Percentiles rank a stretch among this genome's conserved stretches.
Conservation (phyloP, 768 basidiomycete genomes). For the Naematelia aurantialba region DNA sequence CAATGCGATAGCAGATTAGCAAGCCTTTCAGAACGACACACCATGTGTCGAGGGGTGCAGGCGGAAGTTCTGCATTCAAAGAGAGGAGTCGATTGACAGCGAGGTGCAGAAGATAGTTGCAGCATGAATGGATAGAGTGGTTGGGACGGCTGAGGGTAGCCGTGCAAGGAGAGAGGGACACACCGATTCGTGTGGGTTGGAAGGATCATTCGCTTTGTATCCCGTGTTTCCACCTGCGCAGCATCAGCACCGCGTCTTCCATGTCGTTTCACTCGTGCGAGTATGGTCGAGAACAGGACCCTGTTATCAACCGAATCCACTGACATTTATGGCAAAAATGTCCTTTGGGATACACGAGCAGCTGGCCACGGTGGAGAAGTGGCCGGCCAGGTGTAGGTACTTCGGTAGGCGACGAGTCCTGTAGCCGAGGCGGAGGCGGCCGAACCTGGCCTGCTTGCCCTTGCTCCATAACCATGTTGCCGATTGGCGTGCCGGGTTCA, state of each 20-base stretch:
- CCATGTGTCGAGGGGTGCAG: not conserved
- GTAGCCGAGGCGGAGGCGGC: constrained; percentile 1
- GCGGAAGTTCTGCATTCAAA: too few species aligned
- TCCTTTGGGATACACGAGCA: constrained; percentile 41
- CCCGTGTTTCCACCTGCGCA: constrained; percentile 35
- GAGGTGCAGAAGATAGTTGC: too few species aligned
- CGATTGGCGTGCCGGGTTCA: not conserved
- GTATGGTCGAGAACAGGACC: not conserved
- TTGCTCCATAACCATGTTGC: not conserved
- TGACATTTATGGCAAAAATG: constrained; percentile 37
- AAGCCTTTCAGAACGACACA: not conserved
- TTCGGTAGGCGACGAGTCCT: constrained; percentile 31
- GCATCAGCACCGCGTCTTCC: constrained; percentile 1
- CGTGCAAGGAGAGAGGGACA: constrained; percentile 8
- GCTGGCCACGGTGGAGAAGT: constrained; percentile 28
- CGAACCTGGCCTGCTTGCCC: constrained; percentile 11
- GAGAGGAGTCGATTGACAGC: too few species aligned
- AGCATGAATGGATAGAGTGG: not conserved
- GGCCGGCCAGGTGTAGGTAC: constrained; percentile 41
- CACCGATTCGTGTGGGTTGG: constrained; percentile 31
- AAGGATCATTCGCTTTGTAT: constrained; percentile 38
- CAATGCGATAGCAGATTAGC: constrained; percentile 4
- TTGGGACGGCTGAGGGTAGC: too few species aligned
- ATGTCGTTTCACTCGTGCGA: not conserved
- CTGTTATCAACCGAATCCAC: constrained; percentile 1